phyloP scores from a whole-genome alignment of 176 grass and related monocot species.

The Triticum urartu region DNA sequence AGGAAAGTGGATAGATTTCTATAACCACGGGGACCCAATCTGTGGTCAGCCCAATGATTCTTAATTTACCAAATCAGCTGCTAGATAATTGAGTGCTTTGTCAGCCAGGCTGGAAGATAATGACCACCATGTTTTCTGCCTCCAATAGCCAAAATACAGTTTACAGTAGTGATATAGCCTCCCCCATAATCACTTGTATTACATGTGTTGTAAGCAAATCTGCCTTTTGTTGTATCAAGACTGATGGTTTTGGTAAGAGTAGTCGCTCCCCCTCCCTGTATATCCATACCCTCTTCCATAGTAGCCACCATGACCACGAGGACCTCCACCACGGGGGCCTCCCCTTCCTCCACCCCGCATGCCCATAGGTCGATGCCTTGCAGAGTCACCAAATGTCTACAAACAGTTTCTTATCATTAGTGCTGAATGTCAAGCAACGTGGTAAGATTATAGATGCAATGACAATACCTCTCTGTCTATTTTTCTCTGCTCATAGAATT shows the following conservation, averaged over 20 bases:
- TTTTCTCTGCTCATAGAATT: constrained; percentile 82
- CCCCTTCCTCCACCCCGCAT: constrained; percentile 63
- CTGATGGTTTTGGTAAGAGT: constrained; percentile 39
- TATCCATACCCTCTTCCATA: constrained; percentile 66
- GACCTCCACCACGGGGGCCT: constrained; percentile 47
- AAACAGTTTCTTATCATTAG: constrained; percentile 9
- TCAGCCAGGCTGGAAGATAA: background rate
- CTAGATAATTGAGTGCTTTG: background rate
- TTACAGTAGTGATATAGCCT: background rate
- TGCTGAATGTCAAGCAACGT: background rate
- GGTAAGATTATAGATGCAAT: background rate
- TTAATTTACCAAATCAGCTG: constrained; percentile 9
- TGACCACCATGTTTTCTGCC: background rate
- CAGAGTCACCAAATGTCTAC: constrained; percentile 85
- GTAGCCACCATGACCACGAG: constrained; percentile 52
- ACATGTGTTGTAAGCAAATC: background rate
- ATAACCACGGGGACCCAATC: background rate
- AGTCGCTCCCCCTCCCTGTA: constrained; percentile 43
- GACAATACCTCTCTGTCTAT: constrained; percentile 76
- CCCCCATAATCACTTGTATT: background rate
- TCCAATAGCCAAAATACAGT: background rate
- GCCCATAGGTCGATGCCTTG: constrained; percentile 63
- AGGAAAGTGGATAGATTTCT: background rate
- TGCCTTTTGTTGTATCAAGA: background rate
- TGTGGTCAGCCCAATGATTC: background rate